Evolutionary conservation across 129 eudicot genomes (phyloP), one percentile per base, ranked within the genome.

Genomic region (Flaveria robusta): DNA sequence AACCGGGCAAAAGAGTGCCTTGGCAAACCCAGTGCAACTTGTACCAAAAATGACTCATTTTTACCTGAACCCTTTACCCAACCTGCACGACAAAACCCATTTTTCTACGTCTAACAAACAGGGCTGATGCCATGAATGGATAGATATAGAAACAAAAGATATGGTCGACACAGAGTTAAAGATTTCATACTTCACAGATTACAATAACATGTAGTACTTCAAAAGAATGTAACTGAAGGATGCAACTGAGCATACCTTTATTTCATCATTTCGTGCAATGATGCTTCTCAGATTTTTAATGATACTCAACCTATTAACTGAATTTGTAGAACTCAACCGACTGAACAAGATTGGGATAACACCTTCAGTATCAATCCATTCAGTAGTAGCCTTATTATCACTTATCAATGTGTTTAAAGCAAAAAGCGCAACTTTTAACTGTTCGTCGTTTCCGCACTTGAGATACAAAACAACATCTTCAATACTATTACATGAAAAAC

Each of bases 401-500:
- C 45, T 71, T 65, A 94, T 74, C 76, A 89, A 72, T 7, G 45
- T 59, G 34, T 76, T 56, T 14, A 94, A 82, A 7, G 75, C 72
- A 50, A 51, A 49, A 72, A 94, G 87, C 4, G 96, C 87, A 58
- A 52, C 11, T 58, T 79, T 87, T 45, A 94, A 69, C 49, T 77
- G 81, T 46, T 89, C 98, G 77, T 86, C 96, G 64, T 81, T 54
- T n/a, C 93, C 97, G 81, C 88, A 83, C 85, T 87, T 91, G 7
- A 93, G 81, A 62, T 87, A 83, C 85, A 85, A 52, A 37, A 81
- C 84, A 46, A 88, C 79, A 72, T 90, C 95, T 71, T 87, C 97
- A 56, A 75, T 56, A 37, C 66, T 85, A 46, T 74, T 66, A 78
- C 66, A 70, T 0, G 72, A 78, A 19, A 62, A 78, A 15, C 67